Evolutionary conservation across 169 alveolate species (phyloP), one percentile per base, ranked within the genome.

Genomic region (Cryptosporidium sp.): DNA sequence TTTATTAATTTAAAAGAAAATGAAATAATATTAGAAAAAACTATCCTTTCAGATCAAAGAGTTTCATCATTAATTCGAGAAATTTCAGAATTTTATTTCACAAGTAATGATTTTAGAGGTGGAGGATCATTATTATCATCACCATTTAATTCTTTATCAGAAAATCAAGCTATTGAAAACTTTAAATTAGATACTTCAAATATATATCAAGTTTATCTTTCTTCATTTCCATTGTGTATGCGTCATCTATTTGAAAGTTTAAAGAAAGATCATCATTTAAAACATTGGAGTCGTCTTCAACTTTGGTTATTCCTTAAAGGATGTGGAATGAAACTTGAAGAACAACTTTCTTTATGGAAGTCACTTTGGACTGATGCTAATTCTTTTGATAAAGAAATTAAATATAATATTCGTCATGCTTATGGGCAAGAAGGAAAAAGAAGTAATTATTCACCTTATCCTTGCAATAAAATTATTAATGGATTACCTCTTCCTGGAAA

Each of bases 351-450:
- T 31, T 70, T 94, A 44, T 95, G 95, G 92, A 91, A 97, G 60
- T 91, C 97, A 37, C 70, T 95, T 21, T 96, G 98, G 98, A 60
- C 91, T 65, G 97, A 96, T 84, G 67, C 96, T 0, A 92, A 91
- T 45, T 93, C 94, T 67, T 96, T 96, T 69, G 98, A 96, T 69
- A 95, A 94, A 86, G 98, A 96, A 87, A 85, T 96, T 86, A 96
- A 95, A 68, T 97, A 97, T 93, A 96, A 93, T 91, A 94, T 97
- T 56, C 93, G 98, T 4, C 98, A 97, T 92, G 94, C 96, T 71
- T 97, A 97, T 93, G 99, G 99, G 5, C 94, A 95, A 85, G 99
- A 95, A 91, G 99, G 99, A 21, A 95, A 96, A 72, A 93, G 98
- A 75, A 92, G 94, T 45, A 96, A 94, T 93, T 96, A 96, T 91